Evolutionary conservation across 768 basidiomycete species (phyloP).

Genomic region (Tylopilus plumbeoviolaceoides): DNA sequence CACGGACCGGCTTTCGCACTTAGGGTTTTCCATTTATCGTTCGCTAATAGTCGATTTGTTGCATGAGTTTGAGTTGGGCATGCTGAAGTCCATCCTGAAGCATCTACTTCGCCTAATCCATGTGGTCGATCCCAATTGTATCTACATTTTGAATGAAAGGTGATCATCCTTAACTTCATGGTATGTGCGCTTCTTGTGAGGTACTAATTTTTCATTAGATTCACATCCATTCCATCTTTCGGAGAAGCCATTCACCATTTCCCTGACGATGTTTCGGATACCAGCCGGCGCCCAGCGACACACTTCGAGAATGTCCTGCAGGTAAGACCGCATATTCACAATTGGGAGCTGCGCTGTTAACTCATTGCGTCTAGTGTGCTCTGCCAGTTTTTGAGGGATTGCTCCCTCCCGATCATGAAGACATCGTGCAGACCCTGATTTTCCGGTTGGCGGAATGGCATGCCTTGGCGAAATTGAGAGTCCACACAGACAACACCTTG

Average conservation of each 20-base stretch:
- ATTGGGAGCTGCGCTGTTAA: too few species aligned
- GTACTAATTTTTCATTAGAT: not conserved
- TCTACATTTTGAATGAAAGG: not conserved
- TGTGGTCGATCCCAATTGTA: not conserved
- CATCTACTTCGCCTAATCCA: not conserved
- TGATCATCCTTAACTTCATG: not conserved
- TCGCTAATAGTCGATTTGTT: not conserved
- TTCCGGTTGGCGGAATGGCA: slow-evolving; percentile 19
- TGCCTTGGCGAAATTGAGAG: not conserved
- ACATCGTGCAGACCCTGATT: slow-evolving; percentile 20
- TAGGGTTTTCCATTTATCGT: not conserved
- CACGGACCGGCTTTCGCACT: not conserved
- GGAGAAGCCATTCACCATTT: slow-evolving; percentile 33
- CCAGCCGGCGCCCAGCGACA: slow-evolving; percentile 29
- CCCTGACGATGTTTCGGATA: slow-evolving; percentile 31
- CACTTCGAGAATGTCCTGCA: slow-evolving; percentile 13
- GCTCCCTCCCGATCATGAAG: slow-evolving; percentile 24
- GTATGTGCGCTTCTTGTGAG: too few species aligned
- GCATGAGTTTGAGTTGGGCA: not conserved
- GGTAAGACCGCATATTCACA: not conserved
- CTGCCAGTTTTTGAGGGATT: slow-evolving; percentile 40
- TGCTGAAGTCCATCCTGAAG: not conserved
- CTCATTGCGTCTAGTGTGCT: too few species aligned
- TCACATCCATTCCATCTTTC: not conserved
- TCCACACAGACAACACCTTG: not conserved